Evolutionary conservation across 805 yeast species (phyloP).

Genomic region (Metschnikowia lunata): DNA sequence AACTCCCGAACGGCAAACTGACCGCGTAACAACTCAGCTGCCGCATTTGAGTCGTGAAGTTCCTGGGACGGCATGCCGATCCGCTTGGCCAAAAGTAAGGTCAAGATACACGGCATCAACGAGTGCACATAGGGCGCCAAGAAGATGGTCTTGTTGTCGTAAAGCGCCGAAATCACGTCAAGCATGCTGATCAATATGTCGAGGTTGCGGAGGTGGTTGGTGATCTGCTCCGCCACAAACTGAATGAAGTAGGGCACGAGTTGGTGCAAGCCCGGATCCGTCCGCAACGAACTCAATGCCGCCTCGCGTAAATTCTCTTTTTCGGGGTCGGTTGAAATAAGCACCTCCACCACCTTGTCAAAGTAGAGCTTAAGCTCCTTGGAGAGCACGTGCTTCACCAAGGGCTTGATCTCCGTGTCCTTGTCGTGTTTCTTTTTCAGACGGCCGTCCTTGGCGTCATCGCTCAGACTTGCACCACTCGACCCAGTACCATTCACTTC

Average conservation of each 20-base stretch:
- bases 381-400: conserved; percentile 91
- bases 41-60: conserved; percentile 26
- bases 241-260: conserved; percentile 94
- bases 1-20: conserved; percentile 74
- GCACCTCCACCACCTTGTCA: conserved; percentile 80
- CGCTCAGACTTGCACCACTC: conserved; percentile 25
- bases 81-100: conserved; percentile 81
- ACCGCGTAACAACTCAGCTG: conserved; percentile 26
- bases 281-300: conserved; percentile 76
- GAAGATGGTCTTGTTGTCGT: conserved; percentile 79
- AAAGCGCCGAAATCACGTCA: conserved; percentile 79
- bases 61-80: conserved; percentile 55
- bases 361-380: conserved; percentile 91
- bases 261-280: conserved; percentile 96
- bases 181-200: conserved; percentile 75
- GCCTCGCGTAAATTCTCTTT: conserved; percentile 63
- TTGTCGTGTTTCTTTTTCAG: conserved; percentile 32
- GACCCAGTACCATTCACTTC: background rate
- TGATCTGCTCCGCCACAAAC: conserved; percentile 91
- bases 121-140: conserved; percentile 96
- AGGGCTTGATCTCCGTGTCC: conserved; percentile 69
- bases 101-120: conserved; percentile 91
- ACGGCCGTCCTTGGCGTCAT: conserved; percentile 29
- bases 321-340: conserved; percentile 54
- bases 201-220: conserved; percentile 75